Percentiles rank a stretch among this genome's conserved stretches.
These are phyloP conservation scores for Uronychia setigera DNA, from an alignment of 73 alveolate genomes.

Conservation along the genomic window DNA sequence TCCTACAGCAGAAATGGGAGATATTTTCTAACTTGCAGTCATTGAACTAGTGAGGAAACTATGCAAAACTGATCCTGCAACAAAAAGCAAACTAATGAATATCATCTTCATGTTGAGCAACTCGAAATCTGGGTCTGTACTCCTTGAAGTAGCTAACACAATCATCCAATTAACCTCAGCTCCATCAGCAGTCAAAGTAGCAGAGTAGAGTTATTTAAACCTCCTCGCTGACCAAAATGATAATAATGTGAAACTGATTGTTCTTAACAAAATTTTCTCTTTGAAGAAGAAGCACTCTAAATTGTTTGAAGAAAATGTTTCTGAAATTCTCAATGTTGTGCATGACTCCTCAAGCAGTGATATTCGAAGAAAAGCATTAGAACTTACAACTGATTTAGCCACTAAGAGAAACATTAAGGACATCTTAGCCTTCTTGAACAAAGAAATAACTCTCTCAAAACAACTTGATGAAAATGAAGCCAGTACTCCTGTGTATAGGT, in stretches of 20 bases:
- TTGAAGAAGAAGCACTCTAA: slow-evolving; percentile 71
- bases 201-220: slow-evolving; percentile 72
- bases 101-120: slow-evolving; percentile 74
- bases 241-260: slow-evolving; percentile 82
- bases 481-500: slow-evolving; percentile 45
- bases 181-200: slow-evolving; percentile 80
- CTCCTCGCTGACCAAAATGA: slow-evolving; percentile 76
- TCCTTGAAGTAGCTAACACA: slow-evolving; percentile 87
- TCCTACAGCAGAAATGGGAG: slow-evolving; percentile 72
- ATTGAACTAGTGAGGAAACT: slow-evolving; percentile 80
- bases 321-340: slow-evolving; percentile 69
- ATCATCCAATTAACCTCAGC: slow-evolving; percentile 77
- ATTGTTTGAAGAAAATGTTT: slow-evolving; percentile 59
- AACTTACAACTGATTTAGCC: slow-evolving; percentile 82
- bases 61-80: slow-evolving; percentile 81
- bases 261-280: slow-evolving; percentile 74
- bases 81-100: slow-evolving; percentile 76
- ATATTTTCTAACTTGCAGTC: slow-evolving; percentile 78
- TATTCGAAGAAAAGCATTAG: slow-evolving; percentile 80
- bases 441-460: slow-evolving; percentile 47
- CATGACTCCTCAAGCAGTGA: slow-evolving; percentile 65
- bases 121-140: slow-evolving; percentile 77
- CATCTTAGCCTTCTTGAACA: slow-evolving; percentile 68
- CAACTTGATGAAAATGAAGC: slow-evolving; percentile 61
- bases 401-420: slow-evolving; percentile 80